Evolutionary conservation across 805 yeast genomes (phyloP), one percentile per base, ranked within the genome.

Genomic region (Naumovozyma baii): DNA sequence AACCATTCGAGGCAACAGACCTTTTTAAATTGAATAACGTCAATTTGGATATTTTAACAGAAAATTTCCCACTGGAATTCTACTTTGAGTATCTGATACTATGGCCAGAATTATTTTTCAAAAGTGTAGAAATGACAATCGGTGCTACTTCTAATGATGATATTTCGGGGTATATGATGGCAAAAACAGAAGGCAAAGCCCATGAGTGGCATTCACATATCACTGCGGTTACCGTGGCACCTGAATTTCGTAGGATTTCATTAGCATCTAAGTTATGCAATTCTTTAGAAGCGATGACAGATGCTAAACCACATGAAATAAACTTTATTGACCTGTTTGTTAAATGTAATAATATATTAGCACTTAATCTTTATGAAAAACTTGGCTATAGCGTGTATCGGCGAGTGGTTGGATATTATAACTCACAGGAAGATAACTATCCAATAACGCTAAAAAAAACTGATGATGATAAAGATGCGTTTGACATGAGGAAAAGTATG

Each of bases 131-230:
- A 46, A 53, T 66, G 12, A 61, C 67, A 0, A 68, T 71, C 5
- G 59, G 61, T 44, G 38, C 41, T 3, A 35, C 17, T 5, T 39
- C 42, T 12, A 28, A 36, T 4, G 39, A 42, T 31, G 45, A 52
- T n/a, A 46, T 58, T 4, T 64, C 83, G 26, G 90, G 88, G 0
- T 82, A 83, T 56, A 80, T 92, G 94, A 77, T 92, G 77, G 97
- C 94, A n/a, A 92, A 92, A 59, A 80, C 94, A 1, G 98, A 92
- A 59, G 98, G 98, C 0, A 68, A 68, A 29, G 76, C 72, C 4
- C 75, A 71, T 35, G 92, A 87, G 43, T 90, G 96, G 95, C 99
- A 92, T 55, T 76, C 95, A 1, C 99, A 92, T 59, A 87, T 92
- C 37, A 86, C 97, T 0, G 97, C 98, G 0, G 95, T 92, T 3